Conservation (phyloP, 495 filamentous ascomycete species). For the Aspergillus heteromorphus region DNA sequence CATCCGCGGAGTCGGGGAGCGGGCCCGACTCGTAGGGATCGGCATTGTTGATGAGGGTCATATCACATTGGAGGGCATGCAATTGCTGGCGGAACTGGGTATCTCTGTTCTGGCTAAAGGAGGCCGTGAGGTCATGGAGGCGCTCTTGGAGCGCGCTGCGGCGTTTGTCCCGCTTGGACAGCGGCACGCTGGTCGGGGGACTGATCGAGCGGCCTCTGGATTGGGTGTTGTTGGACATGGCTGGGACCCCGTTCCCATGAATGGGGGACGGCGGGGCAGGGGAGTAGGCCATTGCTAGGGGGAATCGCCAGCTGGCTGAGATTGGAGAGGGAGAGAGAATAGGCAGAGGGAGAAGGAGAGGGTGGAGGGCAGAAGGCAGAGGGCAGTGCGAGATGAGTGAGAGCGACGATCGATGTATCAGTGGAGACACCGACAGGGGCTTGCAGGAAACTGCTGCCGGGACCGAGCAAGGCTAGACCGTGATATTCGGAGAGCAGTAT, state of each 20-base stretch:
- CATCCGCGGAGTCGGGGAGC: slow-evolving; percentile 64
- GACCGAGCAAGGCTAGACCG: background rate
- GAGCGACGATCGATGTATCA: slow-evolving; percentile 1
- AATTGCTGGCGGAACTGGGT: slow-evolving; percentile 83
- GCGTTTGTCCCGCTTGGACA: slow-evolving; percentile 85
- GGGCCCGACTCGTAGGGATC: slow-evolving; percentile 70
- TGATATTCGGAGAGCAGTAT: background rate
- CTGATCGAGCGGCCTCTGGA: slow-evolving; percentile 32
- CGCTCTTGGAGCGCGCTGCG: slow-evolving; percentile 73
- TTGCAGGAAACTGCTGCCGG: background rate
- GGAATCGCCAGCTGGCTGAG: slow-evolving; percentile 5
- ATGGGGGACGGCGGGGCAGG: slow-evolving; percentile 32
- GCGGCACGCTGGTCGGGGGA: slow-evolving; percentile 32
- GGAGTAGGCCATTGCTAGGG: slow-evolving; percentile 32
- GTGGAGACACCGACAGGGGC: background rate
- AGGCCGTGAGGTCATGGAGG: slow-evolving; percentile 63
- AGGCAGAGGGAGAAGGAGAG: background rate
- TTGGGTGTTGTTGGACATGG: slow-evolving; percentile 21
- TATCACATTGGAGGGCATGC: slow-evolving; percentile 81
- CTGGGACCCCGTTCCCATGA: slow-evolving; percentile 16
- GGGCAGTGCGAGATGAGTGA: no score
- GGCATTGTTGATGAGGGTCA: slow-evolving; percentile 76
- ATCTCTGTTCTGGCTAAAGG: slow-evolving; percentile 76
- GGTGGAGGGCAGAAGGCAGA: background rate
- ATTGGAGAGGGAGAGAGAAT: background rate